A percentile compares a stretch with the other conserved stretches of the same genome.
These are phyloP conservation scores for Collybiopsis confluens DNA, from an alignment of 768 basidiomycete genomes.

Conservation along the genomic window DNA sequence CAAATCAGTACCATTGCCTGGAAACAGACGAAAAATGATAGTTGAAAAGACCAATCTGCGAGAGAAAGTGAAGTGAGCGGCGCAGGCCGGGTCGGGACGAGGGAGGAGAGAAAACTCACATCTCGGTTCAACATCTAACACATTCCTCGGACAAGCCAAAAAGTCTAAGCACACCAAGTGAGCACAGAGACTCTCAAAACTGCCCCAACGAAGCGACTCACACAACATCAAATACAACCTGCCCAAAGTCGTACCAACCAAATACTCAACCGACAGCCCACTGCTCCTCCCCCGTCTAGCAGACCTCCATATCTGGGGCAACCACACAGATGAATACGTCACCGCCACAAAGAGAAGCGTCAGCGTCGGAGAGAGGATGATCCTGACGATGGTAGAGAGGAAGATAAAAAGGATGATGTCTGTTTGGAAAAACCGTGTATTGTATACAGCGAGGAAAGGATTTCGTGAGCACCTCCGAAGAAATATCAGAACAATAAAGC, in stretches of 20 bases:
- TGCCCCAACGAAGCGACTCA: conserved; percentile 33
- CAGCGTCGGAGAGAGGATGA: conserved; percentile 64
- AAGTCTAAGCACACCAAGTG: conserved; percentile 53
- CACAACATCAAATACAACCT: conserved; percentile 71
- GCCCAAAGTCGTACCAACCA: conserved; percentile 72
- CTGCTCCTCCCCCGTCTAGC: conserved; percentile 65
- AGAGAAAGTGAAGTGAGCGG: not conserved
- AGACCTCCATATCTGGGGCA: conserved; percentile 80
- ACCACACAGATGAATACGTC: conserved; percentile 80
- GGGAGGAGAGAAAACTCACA: conserved; percentile 46
- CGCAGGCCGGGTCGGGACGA: conserved; percentile 4
- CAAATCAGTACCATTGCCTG: conserved; percentile 62
- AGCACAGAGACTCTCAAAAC: not conserved
- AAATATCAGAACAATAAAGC: too few species aligned
- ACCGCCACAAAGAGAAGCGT: conserved; percentile 60
- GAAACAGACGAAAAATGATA: conserved; percentile 55
- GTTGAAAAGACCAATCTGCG: conserved; percentile 60
- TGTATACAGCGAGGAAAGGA: too few species aligned
- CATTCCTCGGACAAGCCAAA: conserved; percentile 78
- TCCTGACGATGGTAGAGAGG: conserved; percentile 67
- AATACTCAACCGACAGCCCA: conserved; percentile 64
- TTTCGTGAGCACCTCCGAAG: too few species aligned
- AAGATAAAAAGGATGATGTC: conserved; percentile 68
- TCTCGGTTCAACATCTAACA: conserved; percentile 74
- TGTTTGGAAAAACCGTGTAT: too few species aligned